Evolutionary conservation across 2,329 filamentous ascomycete genomes (phyloP).

Genomic region (Saccharata proteae): DNA sequence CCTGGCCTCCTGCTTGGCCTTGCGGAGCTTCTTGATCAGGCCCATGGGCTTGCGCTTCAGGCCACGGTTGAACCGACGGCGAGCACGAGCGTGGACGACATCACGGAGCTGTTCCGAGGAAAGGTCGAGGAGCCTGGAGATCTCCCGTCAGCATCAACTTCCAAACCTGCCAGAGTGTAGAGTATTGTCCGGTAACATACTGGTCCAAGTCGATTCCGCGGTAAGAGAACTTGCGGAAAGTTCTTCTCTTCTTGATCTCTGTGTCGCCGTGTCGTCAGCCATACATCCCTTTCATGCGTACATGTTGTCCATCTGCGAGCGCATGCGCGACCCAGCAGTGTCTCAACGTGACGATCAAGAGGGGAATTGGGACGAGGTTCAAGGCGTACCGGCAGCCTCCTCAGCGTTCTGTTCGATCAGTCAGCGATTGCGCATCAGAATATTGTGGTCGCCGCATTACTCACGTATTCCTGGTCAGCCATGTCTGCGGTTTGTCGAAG

Average conservation of each 20-base stretch:
- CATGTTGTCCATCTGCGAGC: slow-evolving; percentile 18
- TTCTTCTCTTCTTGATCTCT: slow-evolving; percentile 99
- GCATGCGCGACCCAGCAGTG: slow-evolving; percentile 9
- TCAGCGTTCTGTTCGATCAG: slow-evolving; percentile 73
- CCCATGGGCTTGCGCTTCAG: slow-evolving; percentile 99
- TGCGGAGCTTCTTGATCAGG: slow-evolving; percentile 99
- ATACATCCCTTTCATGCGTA: slow-evolving; percentile 20
- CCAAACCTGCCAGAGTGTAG: slow-evolving; percentile 12
- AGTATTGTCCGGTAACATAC: slow-evolving; percentile 46
- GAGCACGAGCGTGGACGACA: slow-evolving; percentile 97
- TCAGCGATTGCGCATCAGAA: no score
- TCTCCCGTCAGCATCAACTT: slow-evolving; percentile 13
- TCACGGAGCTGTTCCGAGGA: slow-evolving; percentile 97
- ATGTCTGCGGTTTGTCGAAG: slow-evolving; percentile 50
- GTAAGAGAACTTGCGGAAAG: slow-evolving; percentile 99
- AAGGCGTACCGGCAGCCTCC: slow-evolving; percentile 68
- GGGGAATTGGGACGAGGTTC: slow-evolving; percentile 1
- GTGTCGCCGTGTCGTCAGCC: slow-evolving; percentile 8
- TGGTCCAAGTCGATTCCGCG: slow-evolving; percentile 98
- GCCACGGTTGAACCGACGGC: slow-evolving; percentile 97
- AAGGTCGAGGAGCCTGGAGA: slow-evolving; percentile 92
- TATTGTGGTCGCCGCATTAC: slow-evolving; percentile 28
- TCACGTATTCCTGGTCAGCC: slow-evolving; percentile 82
- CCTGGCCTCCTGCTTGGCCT: slow-evolving; percentile 97
- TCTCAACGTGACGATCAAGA: slow-evolving; percentile 1